Percentiles rank a stretch among this genome's conserved stretches.
Evolutionary conservation across 805 yeast species (phyloP).

Genomic region (Wickerhamomyces hampshirensis): DNA sequence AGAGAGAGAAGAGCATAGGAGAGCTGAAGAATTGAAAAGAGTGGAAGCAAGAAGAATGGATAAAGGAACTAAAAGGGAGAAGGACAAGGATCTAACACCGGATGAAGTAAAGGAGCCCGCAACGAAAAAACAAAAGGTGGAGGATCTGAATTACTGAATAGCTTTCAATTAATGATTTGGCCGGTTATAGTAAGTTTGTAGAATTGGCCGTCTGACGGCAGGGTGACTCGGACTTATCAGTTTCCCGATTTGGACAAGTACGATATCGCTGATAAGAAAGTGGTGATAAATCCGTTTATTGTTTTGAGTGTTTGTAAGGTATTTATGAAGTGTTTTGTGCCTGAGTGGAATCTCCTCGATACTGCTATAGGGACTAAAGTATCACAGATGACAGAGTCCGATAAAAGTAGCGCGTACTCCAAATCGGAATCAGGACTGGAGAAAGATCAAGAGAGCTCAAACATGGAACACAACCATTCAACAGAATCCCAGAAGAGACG

Average conservation of each 20-base stretch:
- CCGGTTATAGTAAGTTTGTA: neutral
- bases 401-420: too few relatives aligned
- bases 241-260: constrained; percentile 6
- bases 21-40: constrained; percentile 1
- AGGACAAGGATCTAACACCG: neutral
- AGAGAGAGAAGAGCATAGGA: constrained; percentile 5
- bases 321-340: too few relatives aligned
- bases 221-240: constrained; percentile 18
- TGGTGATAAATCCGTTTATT: constrained; percentile 1
- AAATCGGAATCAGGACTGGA: too few relatives aligned
- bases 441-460: too few relatives aligned
- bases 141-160: constrained; percentile 16
- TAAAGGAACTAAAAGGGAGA: constrained; percentile 1
- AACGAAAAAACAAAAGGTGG: constrained; percentile 14
- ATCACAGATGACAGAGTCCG: too few relatives aligned
- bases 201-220: too few relatives aligned
- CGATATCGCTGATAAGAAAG: constrained; percentile 7
- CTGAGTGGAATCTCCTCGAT: too few relatives aligned
- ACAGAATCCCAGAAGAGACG: constrained; percentile 24
- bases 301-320: neutral
- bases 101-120: neutral
- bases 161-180: neutral
- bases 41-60: constrained; percentile 3
- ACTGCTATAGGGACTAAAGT: too few relatives aligned
- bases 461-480: too few relatives aligned